phyloP scores from a whole-genome alignment of 257 asterid species.

The Asclepias syriaca region DNA sequence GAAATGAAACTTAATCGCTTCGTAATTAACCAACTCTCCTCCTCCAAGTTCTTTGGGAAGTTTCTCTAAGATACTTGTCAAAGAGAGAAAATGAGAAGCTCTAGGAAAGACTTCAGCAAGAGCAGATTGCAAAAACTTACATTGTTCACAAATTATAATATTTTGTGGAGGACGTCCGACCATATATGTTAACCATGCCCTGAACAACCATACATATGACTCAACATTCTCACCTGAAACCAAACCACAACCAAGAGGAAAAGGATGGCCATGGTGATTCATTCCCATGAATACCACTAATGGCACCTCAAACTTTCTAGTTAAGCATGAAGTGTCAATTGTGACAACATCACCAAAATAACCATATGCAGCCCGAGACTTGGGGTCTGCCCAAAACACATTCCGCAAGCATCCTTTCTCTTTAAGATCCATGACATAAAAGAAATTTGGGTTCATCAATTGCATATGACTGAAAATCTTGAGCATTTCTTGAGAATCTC shows the following conservation, averaged over 20 bases:
- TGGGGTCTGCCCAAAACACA: slow-evolving; percentile 54
- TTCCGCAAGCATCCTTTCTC: slow-evolving; percentile 49
- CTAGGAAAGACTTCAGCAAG: slow-evolving; percentile 48
- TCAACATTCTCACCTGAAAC: slow-evolving; percentile 36
- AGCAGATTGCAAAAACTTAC: slow-evolving; percentile 43
- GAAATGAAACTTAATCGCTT: slow-evolving; percentile 25
- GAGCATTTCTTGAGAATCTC: slow-evolving; percentile 44
- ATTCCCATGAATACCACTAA: slow-evolving; percentile 45
- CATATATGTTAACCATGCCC: slow-evolving; percentile 67
- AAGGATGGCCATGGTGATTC: slow-evolving; percentile 51
- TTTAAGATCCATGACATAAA: slow-evolving; percentile 51
- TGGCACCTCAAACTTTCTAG: slow-evolving; percentile 42
- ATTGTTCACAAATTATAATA: slow-evolving; percentile 23
- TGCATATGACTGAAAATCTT: slow-evolving; percentile 43
- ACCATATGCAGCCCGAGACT: slow-evolving; percentile 42
- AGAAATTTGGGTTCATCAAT: slow-evolving; percentile 46
- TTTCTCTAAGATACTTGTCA: slow-evolving; percentile 32
- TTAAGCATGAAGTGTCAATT: slow-evolving; percentile 36
- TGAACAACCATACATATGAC: slow-evolving; percentile 44
- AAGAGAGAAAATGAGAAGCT: slow-evolving; percentile 44
- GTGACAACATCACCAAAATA: slow-evolving; percentile 45
- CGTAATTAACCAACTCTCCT: slow-evolving; percentile 22
- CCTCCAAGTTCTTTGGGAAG: slow-evolving; percentile 21
- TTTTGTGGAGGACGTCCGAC: slow-evolving; percentile 53
- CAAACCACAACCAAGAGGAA: slow-evolving; percentile 55